Evolutionary conservation across 2,329 filamentous ascomycete genomes (phyloP).

Genomic region (Aspergillus sp.): DNA sequence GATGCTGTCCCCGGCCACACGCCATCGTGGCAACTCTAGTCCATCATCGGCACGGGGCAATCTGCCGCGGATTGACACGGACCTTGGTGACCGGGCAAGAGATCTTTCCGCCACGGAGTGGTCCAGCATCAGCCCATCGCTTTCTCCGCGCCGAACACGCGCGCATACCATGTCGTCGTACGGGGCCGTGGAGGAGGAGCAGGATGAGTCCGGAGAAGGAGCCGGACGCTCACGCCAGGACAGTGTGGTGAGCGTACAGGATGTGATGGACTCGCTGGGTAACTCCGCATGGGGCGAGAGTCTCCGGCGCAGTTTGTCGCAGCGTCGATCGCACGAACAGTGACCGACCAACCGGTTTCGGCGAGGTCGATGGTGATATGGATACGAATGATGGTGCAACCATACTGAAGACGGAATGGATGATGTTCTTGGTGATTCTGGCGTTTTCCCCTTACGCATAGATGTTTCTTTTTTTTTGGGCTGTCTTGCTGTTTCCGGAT

Average conservation of each 20-base stretch:
- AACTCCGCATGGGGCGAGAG: slow-evolving; percentile 90
- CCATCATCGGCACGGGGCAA: slow-evolving; percentile 18
- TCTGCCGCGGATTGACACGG: slow-evolving; percentile 40
- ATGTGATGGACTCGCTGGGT: slow-evolving; percentile 76
- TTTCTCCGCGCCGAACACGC: slow-evolving; percentile 23
- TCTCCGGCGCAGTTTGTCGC: slow-evolving; percentile 77
- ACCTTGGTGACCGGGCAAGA: slow-evolving; percentile 30
- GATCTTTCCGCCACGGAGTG: slow-evolving; percentile 34
- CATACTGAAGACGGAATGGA: too few species aligned
- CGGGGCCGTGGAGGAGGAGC: slow-evolving; percentile 15
- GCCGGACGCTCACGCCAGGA: slow-evolving; percentile 49
- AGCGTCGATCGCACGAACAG: slow-evolving; percentile 38
- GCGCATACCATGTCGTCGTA: slow-evolving; percentile 20
- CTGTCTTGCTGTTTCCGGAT: slow-evolving; percentile 6
- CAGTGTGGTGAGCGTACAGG: slow-evolving; percentile 62
- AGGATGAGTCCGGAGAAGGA: slow-evolving; percentile 8
- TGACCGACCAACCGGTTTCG: slow-evolving; percentile 9
- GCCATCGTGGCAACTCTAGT: slow-evolving; percentile 19
- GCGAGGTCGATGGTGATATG: slow-evolving; percentile 1
- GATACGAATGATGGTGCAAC: slow-evolving; percentile 7
- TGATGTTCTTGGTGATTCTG: slow-evolving; percentile 6
- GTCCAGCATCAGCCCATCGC: slow-evolving; percentile 45
- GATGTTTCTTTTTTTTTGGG: slow-evolving; percentile 4
- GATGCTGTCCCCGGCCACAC: slow-evolving; percentile 26
- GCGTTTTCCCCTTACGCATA: slow-evolving; percentile 2